Evolutionary conservation across 2,329 filamentous ascomycete genomes (phyloP).

Genomic region (Phialemoniopsis sp.): DNA sequence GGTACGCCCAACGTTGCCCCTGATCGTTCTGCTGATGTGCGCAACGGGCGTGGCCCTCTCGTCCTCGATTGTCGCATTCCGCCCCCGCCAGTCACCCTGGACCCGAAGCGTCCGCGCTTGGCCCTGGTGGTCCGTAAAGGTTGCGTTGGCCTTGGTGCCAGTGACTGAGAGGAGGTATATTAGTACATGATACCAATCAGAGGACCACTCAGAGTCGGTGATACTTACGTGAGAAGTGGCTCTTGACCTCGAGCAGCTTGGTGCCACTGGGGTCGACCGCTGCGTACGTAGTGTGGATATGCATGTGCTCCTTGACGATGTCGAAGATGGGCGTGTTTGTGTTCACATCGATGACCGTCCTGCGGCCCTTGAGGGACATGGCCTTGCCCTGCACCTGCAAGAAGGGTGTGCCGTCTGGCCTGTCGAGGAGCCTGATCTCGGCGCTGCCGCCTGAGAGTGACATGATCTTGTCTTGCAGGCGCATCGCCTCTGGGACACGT

Average conservation of each 20-base stretch:
- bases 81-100: conserved; percentile 59
- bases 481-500: conserved; percentile 36
- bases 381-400: conserved; percentile 53
- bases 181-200: too few relatives aligned
- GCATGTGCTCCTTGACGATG: conserved; percentile 47
- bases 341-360: conserved; percentile 48
- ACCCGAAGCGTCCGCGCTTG: conserved; percentile 44
- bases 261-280: conserved; percentile 38
- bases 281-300: conserved; percentile 47
- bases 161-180: conserved; percentile 35
- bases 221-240: conserved; percentile 44
- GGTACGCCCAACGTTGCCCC: too few relatives aligned
- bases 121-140: conserved; percentile 48
- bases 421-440: conserved; percentile 43
- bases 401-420: conserved; percentile 41
- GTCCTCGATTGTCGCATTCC: conserved; percentile 53
- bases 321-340: conserved; percentile 51
- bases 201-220: too few relatives aligned
- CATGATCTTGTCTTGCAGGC: conserved; percentile 58
- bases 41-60: conserved; percentile 48
- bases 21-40: conserved; percentile 51
- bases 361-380: conserved; percentile 48
- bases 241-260: conserved; percentile 52
- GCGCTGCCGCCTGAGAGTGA: conserved; percentile 62
- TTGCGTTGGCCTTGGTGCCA: conserved; percentile 49